Conservation (phyloP, 129 eudicot genomes). For the sunflower (Helianthus annuus) region HanXRQr2.0-SUNRISE NC_035440.2:100818991-100819490, state of each 20-base stretch:
- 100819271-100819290: neutral
- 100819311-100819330: too few relatives aligned
- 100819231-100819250: constrained; percentile 70
- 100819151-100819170: constrained; percentile 5
- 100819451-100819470: too few relatives aligned
- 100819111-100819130: too few relatives aligned
- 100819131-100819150: too few relatives aligned
- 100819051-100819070: too few relatives aligned
- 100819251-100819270: constrained; percentile 46
- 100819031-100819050: too few relatives aligned
- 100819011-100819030: too few relatives aligned
- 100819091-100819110: too few relatives aligned
- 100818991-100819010: neutral
- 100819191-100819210: constrained; percentile 87
- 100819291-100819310: neutral
- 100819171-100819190: constrained; percentile 79
- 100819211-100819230: constrained; percentile 74
- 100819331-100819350: neutral
- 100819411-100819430: too few relatives aligned
- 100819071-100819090: too few relatives aligned
- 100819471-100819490: too few relatives aligned
- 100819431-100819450: too few relatives aligned
- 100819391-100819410: neutral
- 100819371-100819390: neutral
- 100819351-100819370: neutral